A percentile compares a stretch with the other conserved stretches of the same genome.
Conservation (phyloP, 768 basidiomycete genomes). For the Tricholoma furcatifolium region DNA sequence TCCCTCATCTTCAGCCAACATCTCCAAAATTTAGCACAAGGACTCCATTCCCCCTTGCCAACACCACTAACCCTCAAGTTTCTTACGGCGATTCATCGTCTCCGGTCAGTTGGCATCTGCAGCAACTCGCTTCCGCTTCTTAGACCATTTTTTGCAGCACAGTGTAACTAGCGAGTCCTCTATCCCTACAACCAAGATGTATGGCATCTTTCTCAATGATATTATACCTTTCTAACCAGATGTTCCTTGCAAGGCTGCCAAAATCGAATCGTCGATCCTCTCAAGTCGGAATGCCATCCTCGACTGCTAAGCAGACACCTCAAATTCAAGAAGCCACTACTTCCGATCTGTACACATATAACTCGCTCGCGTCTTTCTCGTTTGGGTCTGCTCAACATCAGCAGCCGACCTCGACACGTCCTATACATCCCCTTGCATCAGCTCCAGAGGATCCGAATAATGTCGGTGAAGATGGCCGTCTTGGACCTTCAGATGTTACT, state of each 20-base stretch:
- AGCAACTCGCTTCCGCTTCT: slow-evolving; percentile 4
- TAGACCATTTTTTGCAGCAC: slow-evolving; percentile 10
- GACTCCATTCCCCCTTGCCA: slow-evolving; percentile 13
- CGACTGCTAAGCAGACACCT: slow-evolving; percentile 2
- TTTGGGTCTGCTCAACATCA: slow-evolving; percentile 42
- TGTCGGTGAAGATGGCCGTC: slow-evolving; percentile 32
- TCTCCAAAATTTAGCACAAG: slow-evolving; percentile 12
- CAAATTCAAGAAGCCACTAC: slow-evolving; percentile 11
- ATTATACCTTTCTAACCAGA: not conserved
- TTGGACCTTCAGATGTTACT: slow-evolving; percentile 39
- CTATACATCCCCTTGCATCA: slow-evolving; percentile 37
- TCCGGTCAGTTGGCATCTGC: slow-evolving; percentile 4
- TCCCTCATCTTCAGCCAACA: slow-evolving; percentile 14
- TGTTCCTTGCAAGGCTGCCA: slow-evolving; percentile 12
- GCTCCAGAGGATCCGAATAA: slow-evolving; percentile 30
- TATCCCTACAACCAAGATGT: slow-evolving; percentile 7
- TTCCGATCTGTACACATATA: slow-evolving; percentile 37
- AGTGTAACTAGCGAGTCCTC: slow-evolving; percentile 1
- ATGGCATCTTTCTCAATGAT: not conserved
- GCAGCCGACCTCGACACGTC: slow-evolving; percentile 27
- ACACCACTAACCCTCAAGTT: slow-evolving; percentile 11
- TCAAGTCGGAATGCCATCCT: not conserved
- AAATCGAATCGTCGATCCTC: slow-evolving; percentile 11
- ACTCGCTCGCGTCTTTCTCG: slow-evolving; percentile 44
- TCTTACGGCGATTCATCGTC: slow-evolving; percentile 14